A percentile compares a stretch with the other conserved stretches of the same genome.
Evolutionary conservation across 2,329 filamentous ascomycete species (phyloP).

Genomic region (Samsoniella hepiali): DNA sequence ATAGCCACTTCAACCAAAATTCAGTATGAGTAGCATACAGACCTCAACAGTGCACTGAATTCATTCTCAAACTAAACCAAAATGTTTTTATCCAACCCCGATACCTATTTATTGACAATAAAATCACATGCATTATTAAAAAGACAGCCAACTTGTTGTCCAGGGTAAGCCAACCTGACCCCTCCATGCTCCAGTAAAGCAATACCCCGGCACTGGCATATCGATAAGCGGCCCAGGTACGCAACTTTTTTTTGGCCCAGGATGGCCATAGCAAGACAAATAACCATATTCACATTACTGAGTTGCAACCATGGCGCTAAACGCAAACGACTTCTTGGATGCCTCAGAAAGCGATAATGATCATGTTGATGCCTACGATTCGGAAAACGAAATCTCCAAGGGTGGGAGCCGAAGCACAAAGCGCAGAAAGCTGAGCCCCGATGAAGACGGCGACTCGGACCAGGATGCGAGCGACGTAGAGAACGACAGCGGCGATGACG

Average conservation of each 20-base stretch:
- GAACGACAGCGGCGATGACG: slow-evolving; percentile 25
- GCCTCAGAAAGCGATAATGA: slow-evolving; percentile 57
- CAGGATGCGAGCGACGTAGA: slow-evolving; percentile 25
- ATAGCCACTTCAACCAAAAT: not conserved
- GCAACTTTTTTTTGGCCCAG: slow-evolving; percentile 14
- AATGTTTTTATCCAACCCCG: no score
- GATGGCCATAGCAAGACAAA: not conserved
- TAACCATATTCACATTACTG: not conserved
- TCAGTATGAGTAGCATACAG: not conserved
- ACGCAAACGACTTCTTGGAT: slow-evolving; percentile 70
- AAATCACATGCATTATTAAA: not conserved
- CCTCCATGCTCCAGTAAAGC: slow-evolving; percentile 4
- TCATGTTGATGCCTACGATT: slow-evolving; percentile 59
- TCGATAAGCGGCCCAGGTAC: slow-evolving; percentile 2
- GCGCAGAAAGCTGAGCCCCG: slow-evolving; percentile 55
- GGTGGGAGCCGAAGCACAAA: slow-evolving; percentile 61
- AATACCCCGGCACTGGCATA: slow-evolving; percentile 13
- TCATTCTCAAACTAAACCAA: no score
- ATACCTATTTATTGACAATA: not conserved
- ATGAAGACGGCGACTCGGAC: slow-evolving; percentile 33
- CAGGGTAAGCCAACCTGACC: not conserved
- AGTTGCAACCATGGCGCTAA: slow-evolving; percentile 55
- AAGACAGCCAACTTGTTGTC: not conserved
- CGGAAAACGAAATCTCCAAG: slow-evolving; percentile 66
- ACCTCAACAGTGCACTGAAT: not conserved